These are phyloP conservation scores for Ceratobasidium sp. DNA, from an alignment of 1,284 basidiomycete genomes.

Conservation along the genomic window DNA sequence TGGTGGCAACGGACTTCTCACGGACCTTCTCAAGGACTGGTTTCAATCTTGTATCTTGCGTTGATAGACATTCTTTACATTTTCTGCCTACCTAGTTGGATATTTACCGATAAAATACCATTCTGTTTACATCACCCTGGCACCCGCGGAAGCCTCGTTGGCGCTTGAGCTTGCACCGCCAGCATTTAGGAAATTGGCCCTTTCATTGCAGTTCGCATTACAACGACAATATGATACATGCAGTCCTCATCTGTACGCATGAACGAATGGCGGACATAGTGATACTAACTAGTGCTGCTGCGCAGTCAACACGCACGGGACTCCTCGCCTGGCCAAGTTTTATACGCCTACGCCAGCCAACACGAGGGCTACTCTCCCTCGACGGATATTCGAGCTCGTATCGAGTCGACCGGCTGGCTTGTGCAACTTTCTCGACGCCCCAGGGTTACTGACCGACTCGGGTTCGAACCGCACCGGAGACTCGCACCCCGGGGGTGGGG, in stretches of 20 bases:
- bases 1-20: too few relatives aligned
- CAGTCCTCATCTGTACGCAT: conserved; percentile 75
- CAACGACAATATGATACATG: conserved; percentile 82
- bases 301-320: conserved; percentile 84
- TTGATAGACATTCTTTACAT: not conserved
- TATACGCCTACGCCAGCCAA: conserved; percentile 78
- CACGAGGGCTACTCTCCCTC: conserved; percentile 58
- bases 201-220: conserved; percentile 17
- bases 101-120: conserved; percentile 21
- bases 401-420: conserved; percentile 75
- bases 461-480: conserved; percentile 1
- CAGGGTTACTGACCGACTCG: conserved; percentile 70
- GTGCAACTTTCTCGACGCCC: conserved; percentile 94
- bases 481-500: conserved; percentile 5
- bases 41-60: not conserved
- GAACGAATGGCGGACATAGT: not conserved
- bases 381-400: conserved; percentile 85
- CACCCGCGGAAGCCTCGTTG: conserved; percentile 21
- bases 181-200: conserved; percentile 18
- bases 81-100: too few relatives aligned
- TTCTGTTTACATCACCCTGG: conserved; percentile 21
- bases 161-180: conserved; percentile 11
- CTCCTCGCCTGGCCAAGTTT: conserved; percentile 94
- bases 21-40: not conserved
- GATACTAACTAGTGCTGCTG: not conserved